Base-by-base conservation (phyloP, 306 rosid genomes). In the Parietaria judaica region DNA sequence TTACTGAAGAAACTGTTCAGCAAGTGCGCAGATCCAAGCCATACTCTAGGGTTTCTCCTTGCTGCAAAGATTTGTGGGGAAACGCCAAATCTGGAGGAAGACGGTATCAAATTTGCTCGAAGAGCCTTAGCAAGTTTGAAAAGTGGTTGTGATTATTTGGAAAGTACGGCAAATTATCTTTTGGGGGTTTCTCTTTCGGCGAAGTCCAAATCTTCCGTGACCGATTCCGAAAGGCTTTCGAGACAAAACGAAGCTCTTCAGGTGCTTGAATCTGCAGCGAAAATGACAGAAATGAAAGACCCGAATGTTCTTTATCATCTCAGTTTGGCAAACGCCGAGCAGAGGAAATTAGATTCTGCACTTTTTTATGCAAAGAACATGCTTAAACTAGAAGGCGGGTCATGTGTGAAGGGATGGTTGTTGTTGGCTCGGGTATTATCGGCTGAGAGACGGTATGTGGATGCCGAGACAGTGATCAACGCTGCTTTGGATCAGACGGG, bases 61-160 rank as follows among this genome's bases (percentile, higher is more conserved):
- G 95, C 99, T 60, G 89, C 95, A 11, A 94, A 84, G 80, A 94
- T 94, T 68, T 88, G 97, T 73, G 79, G 81, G 44, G 88, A 78
- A 64, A 69, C 69, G 60, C 73, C 74, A 16, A 64, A 76, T 44
- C 86, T 73, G 53, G 83, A 86, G 14, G 78, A 75, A 73, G 94
- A 88, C 45, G 94, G 89, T 59, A 68, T 67, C 67, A 56, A 61
- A 66, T 81, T 75, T 63, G 86, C 95, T 61, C 51, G 59, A 68
- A 79, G 78, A 76, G 81, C 75, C 58, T 66, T 83, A 53, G 81
- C 81, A 68, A 78, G 66, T 57, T 79, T 74, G 76, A 85, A 67
- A 69, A 76, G 67, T 53, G 74, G 47, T 67, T 94, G 99, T 62
- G 73, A 78, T 71, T 84, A 80, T 64, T 61, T 88, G 63, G 81